phyloP scores from a whole-genome alignment of 371 early-diverging fungal genomes.

The Rhizopus arrhizus region DNA sequence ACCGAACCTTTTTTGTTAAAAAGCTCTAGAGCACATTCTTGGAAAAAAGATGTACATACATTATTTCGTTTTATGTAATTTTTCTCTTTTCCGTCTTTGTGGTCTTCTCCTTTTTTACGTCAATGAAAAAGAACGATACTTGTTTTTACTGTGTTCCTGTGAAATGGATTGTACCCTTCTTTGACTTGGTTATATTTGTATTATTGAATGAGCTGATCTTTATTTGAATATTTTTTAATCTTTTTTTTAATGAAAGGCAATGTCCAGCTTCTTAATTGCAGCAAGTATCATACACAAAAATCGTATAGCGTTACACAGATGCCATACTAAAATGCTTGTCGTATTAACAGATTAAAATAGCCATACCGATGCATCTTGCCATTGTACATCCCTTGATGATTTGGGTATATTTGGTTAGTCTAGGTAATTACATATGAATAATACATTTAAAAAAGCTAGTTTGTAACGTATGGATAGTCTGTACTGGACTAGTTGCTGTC shows the following conservation, averaged over 20 bases:
- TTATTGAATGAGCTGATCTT: conserved; percentile 25
- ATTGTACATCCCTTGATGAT: conserved; percentile 34
- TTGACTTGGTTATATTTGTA: background rate
- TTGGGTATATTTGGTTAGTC: conserved; percentile 41
- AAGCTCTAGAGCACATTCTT: background rate
- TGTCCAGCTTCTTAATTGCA: conserved; percentile 30
- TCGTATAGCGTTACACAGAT: conserved; percentile 30
- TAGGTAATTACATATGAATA: conserved; percentile 25
- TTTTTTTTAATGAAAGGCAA: conserved; percentile 27
- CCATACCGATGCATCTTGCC: conserved; percentile 49
- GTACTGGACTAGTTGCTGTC: conserved; percentile 38
- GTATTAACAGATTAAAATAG: conserved; percentile 17
- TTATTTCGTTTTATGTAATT: background rate
- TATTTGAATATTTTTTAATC: conserved; percentile 26
- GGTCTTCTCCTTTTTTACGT: background rate
- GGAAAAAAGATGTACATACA: background rate
- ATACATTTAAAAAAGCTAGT: background rate
- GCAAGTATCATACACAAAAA: conserved; percentile 45
- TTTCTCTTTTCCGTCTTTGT: background rate
- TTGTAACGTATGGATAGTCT: conserved; percentile 16
- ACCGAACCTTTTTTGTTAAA: background rate
- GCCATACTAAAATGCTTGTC: background rate
- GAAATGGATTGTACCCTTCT: background rate
- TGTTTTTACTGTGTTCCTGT: conserved; percentile 1
- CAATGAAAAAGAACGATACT: background rate